phyloP scores from a whole-genome alignment of 768 basidiomycete species.

The Podaxis carcinomalis region DNA sequence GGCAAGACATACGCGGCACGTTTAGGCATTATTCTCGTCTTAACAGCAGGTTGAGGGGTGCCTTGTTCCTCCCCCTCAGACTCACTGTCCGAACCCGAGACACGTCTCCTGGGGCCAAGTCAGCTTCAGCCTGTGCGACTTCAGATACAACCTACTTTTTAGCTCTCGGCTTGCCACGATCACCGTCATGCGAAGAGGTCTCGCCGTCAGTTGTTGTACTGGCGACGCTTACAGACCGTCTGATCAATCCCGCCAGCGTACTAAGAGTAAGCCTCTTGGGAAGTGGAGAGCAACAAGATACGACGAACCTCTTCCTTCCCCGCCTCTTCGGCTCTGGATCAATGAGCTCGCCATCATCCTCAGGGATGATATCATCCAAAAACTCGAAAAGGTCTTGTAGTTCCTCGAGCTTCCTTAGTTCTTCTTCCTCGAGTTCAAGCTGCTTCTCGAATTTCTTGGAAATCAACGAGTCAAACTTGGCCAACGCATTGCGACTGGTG shows the following conservation, averaged over 20 bases:
- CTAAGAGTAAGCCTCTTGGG: background rate
- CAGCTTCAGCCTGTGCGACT: background rate
- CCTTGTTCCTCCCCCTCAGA: constrained; percentile 32
- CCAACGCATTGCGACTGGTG: constrained; percentile 63
- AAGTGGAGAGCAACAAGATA: background rate
- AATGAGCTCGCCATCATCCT: constrained; percentile 55
- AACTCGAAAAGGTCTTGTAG: constrained; percentile 65
- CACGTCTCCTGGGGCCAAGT: constrained; percentile 32
- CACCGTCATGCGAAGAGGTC: constrained; percentile 27
- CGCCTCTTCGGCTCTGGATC: constrained; percentile 37
- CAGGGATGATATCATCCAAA: constrained; percentile 66
- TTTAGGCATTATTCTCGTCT: constrained; percentile 52
- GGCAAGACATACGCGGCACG: constrained; percentile 50
- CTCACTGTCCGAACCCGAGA: constrained; percentile 49
- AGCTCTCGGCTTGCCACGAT: constrained; percentile 28
- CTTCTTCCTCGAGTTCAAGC: constrained; percentile 66
- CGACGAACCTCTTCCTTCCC: constrained; percentile 44
- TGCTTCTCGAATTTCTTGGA: constrained; percentile 70
- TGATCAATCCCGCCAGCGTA: constrained; percentile 17
- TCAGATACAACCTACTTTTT: constrained; percentile 27
- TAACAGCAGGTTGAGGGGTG: constrained; percentile 33
- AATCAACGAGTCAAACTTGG: constrained; percentile 62
- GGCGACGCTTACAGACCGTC: constrained; percentile 56
- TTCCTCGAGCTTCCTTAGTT: constrained; percentile 59
- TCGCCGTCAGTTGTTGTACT: constrained; percentile 38